Percentiles rank a stretch among this genome's conserved stretches.
Conservation (phyloP, 768 basidiomycete genomes). For the Suillus fuscotomentosus region DNA sequence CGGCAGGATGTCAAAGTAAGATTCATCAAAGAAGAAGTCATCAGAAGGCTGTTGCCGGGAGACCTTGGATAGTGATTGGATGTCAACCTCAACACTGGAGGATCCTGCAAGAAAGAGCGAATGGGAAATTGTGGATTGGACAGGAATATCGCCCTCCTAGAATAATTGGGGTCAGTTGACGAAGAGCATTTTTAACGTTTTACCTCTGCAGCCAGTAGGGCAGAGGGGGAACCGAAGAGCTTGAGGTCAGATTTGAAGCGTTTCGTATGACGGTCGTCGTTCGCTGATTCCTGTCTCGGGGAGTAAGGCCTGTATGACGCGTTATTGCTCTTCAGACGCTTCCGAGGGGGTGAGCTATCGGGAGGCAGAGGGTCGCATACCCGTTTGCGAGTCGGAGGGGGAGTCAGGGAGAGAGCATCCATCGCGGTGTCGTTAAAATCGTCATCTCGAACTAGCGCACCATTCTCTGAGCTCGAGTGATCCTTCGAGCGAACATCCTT, state of each 20-base stretch:
- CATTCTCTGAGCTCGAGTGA: slow-evolving; percentile 44
- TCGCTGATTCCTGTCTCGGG: background rate
- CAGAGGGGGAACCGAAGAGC: slow-evolving; percentile 1
- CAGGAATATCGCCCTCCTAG: background rate
- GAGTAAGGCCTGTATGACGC: background rate
- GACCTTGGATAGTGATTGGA: background rate
- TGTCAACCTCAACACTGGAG: slow-evolving; percentile 13
- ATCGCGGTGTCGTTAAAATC: background rate
- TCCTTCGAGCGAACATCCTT: slow-evolving; percentile 30
- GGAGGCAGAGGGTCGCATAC: background rate
- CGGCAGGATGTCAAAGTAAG: slow-evolving; percentile 27
- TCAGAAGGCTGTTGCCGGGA: slow-evolving; percentile 11
- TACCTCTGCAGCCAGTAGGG: slow-evolving; percentile 6
- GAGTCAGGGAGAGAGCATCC: background rate
- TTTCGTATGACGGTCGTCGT: slow-evolving; percentile 17
- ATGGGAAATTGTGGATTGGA: background rate
- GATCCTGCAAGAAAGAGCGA: slow-evolving; percentile 17
- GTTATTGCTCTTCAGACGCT: background rate
- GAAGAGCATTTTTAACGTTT: background rate
- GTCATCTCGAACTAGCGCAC: slow-evolving; percentile 39
- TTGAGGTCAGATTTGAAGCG: slow-evolving; percentile 6
- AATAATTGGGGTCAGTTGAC: background rate
- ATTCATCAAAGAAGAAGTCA: slow-evolving; percentile 33
- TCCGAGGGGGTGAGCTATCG: background rate
- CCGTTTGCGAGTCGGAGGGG: background rate